Evolutionary conservation across 345 rosid species (phyloP).

Genomic region (Bretschneidera sinensis): DNA sequence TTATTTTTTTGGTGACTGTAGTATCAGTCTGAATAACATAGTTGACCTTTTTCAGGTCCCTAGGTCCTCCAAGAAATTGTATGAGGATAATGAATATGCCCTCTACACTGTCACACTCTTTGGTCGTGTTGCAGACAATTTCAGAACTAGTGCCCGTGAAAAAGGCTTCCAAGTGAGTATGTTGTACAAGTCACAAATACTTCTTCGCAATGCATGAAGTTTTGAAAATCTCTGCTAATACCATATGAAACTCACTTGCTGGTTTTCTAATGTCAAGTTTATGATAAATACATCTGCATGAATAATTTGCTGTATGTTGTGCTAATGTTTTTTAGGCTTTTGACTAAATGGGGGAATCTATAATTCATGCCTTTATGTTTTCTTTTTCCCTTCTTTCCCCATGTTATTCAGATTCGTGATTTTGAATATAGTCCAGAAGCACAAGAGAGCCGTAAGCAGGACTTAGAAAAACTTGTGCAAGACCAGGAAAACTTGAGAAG

Average conservation of each 20-base stretch:
- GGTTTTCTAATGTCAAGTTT: no score
- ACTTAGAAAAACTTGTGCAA: constrained; percentile 62
- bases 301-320: no score
- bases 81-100: constrained; percentile 98
- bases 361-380: constrained; percentile 7
- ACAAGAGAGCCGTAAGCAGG: constrained; percentile 79
- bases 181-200: neutral
- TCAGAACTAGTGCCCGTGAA: constrained; percentile 71
- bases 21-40: constrained; percentile 6
- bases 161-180: constrained; percentile 88
- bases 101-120: constrained; percentile 86
- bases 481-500: constrained; percentile 80
- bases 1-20: neutral
- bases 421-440: constrained; percentile 88
- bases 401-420: constrained; percentile 69
- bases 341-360: no score
- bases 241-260: no score
- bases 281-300: no score
- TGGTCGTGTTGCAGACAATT: constrained; percentile 90
- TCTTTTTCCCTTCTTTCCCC: neutral
- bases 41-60: constrained; percentile 62
- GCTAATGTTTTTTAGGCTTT: no score
- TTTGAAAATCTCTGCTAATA: no score
- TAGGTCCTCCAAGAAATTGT: constrained; percentile 85
- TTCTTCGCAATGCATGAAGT: neutral